These are phyloP conservation scores for Hamigera avellanea DNA, from an alignment of 495 filamentous ascomycete genomes.

Conservation along the genomic window DNA sequence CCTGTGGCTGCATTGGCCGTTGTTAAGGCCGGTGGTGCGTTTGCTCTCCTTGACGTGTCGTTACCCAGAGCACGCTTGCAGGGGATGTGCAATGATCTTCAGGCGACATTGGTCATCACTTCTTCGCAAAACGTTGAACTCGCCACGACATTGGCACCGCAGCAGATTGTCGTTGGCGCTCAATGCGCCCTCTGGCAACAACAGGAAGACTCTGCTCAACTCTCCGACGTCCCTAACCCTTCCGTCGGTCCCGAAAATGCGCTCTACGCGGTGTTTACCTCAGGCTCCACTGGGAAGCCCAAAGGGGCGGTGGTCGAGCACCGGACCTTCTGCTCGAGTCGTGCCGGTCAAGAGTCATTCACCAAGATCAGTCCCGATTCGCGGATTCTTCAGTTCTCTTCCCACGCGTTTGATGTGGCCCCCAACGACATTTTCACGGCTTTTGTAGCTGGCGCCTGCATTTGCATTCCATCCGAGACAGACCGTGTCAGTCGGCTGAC, in stretches of 20 bases:
- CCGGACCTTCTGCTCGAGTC: conserved; percentile 19
- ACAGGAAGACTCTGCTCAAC: too few relatives aligned
- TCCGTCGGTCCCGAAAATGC: conserved; percentile 3
- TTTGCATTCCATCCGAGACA: conserved; percentile 23
- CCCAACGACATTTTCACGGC: conserved; percentile 18
- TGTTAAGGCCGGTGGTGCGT: conserved; percentile 35
- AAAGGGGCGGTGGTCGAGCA: conserved; percentile 26
- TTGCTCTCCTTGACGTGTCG: conserved; percentile 33
- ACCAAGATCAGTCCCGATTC: conserved; percentile 18
- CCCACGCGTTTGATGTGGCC: conserved; percentile 22
- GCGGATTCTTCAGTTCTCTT: conserved; percentile 45
- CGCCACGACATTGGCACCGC: too few relatives aligned
- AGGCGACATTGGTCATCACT: background rate
- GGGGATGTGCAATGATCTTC: background rate
- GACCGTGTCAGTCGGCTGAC: conserved; percentile 12
- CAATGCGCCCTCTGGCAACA: too few relatives aligned
- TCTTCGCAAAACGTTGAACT: background rate
- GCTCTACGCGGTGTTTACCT: conserved; percentile 42
- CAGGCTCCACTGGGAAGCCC: conserved; percentile 35
- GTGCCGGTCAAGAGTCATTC: too few relatives aligned
- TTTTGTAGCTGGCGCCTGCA: conserved; percentile 19
- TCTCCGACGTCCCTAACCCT: conserved; percentile 2
- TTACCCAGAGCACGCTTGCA: conserved; percentile 29
- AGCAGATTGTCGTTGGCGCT: too few relatives aligned
- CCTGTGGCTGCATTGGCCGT: conserved; percentile 27